Conservation (phyloP, 805 yeast species). For the Nakazawaea wyomingensis region DNA sequence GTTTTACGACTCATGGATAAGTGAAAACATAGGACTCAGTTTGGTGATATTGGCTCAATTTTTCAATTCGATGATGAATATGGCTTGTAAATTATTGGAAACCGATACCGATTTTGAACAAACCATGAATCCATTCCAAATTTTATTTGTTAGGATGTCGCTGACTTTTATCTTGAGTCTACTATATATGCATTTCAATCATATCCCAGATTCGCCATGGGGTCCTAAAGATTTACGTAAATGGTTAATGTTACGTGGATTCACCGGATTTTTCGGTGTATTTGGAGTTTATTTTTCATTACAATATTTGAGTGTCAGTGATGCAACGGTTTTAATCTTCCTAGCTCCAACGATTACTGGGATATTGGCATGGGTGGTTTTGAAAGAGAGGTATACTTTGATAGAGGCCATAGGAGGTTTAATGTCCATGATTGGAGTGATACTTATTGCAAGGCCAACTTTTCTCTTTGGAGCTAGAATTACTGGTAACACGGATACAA, state of each 20-base stretch:
- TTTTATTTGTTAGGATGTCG: conserved; percentile 70
- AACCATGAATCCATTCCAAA: conserved; percentile 74
- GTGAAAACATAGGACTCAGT: conserved; percentile 49
- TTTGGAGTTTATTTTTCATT: conserved; percentile 73
- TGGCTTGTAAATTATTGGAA: conserved; percentile 69
- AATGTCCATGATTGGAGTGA: conserved; percentile 67
- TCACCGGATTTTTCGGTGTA: conserved; percentile 75
- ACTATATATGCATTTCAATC: conserved; percentile 45
- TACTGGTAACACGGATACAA: conserved; percentile 22
- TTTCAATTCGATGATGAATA: conserved; percentile 72
- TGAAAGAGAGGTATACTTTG: conserved; percentile 61
- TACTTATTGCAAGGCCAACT: conserved; percentile 76
- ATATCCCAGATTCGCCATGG: conserved; percentile 56
- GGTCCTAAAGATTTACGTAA: conserved; percentile 60
- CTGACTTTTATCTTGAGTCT: conserved; percentile 61
- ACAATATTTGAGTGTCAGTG: conserved; percentile 69
- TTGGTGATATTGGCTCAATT: conserved; percentile 59
- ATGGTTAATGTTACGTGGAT: conserved; percentile 57
- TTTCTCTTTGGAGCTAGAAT: conserved; percentile 49
- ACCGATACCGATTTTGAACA: conserved; percentile 52
- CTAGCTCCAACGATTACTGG: conserved; percentile 75
- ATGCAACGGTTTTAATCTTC: conserved; percentile 77
- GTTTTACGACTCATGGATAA: conserved; percentile 9
- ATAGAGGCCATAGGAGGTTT: conserved; percentile 67
- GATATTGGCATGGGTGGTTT: conserved; percentile 58